These are phyloP conservation scores for Thinopyrum elongatum DNA, from an alignment of 176 grass and related monocot genomes.

Conservation along the genomic window DNA sequence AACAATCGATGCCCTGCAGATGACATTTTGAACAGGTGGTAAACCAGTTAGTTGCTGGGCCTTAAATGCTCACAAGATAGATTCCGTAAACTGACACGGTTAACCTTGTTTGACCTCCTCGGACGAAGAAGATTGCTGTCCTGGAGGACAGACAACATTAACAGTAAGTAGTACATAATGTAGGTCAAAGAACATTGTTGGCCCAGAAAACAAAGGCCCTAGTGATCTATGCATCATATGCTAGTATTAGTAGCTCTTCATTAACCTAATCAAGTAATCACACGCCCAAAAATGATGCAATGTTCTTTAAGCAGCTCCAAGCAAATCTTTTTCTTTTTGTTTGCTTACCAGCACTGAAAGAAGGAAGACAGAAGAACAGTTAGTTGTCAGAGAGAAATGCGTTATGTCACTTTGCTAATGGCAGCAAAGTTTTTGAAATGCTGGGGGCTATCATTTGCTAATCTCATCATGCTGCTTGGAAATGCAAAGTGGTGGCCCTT, in stretches of 20 bases:
- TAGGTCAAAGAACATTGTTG: conserved; percentile 34
- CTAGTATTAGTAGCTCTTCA: background rate
- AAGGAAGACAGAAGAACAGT: background rate
- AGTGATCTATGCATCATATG: conserved; percentile 21
- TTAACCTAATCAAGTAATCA: background rate
- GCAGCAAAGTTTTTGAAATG: conserved; percentile 15
- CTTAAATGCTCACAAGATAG: conserved; percentile 34
- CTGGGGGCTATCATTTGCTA: background rate
- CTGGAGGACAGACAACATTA: conserved; percentile 6
- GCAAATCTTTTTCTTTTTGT: no score
- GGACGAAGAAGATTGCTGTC: conserved; percentile 25
- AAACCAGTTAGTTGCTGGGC: conserved; percentile 22
- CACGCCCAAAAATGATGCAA: background rate
- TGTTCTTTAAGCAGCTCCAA: background rate
- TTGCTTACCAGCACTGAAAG: background rate
- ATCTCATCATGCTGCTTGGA: background rate
- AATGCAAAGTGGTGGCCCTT: conserved; percentile 31
- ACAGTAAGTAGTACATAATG: background rate
- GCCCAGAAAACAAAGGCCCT: conserved; percentile 38
- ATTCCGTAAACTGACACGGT: conserved; percentile 22
- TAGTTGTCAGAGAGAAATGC: background rate
- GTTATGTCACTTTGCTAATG: conserved; percentile 8
- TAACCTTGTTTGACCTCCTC: conserved; percentile 60
- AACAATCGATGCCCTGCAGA: background rate
- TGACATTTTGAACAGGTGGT: conserved; percentile 9